A percentile compares a stretch with the other conserved stretches of the same genome.
phyloP scores from a whole-genome alignment of 2,329 filamentous ascomycete genomes.

The Camillea tinctor region DNA sequence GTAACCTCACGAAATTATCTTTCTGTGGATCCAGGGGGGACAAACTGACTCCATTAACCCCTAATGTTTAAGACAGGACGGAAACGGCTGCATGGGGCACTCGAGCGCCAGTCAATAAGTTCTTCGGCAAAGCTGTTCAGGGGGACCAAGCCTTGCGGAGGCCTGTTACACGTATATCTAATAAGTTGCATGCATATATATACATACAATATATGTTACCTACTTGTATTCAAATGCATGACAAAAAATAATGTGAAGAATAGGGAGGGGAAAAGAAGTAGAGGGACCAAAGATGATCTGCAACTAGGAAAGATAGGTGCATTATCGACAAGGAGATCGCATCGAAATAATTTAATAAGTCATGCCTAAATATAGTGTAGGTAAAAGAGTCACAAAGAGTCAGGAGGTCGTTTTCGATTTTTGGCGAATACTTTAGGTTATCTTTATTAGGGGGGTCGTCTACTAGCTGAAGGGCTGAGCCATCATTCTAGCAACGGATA shows the following conservation, averaged over 20 bases:
- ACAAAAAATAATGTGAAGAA: no score
- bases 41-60: not conserved
- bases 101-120: no score
- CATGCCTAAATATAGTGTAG: not conserved
- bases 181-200: no score
- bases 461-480: not conserved
- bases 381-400: not conserved
- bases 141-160: no score
- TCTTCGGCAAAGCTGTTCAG: no score
- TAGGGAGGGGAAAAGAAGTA: no score
- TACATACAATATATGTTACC: no score
- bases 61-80: not conserved
- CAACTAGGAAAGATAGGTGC: not conserved
- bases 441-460: not conserved
- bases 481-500: not conserved
- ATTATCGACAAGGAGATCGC: not conserved
- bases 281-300: not conserved
- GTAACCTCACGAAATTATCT: not conserved
- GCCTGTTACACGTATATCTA: no score
- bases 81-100: not conserved
- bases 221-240: no score
- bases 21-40: not conserved
- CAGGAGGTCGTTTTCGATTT: not conserved
- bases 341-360: not conserved
- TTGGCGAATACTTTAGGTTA: not conserved